Conservation (phyloP, 345 rosid genomes). For the Turritis glabra region DNA sequence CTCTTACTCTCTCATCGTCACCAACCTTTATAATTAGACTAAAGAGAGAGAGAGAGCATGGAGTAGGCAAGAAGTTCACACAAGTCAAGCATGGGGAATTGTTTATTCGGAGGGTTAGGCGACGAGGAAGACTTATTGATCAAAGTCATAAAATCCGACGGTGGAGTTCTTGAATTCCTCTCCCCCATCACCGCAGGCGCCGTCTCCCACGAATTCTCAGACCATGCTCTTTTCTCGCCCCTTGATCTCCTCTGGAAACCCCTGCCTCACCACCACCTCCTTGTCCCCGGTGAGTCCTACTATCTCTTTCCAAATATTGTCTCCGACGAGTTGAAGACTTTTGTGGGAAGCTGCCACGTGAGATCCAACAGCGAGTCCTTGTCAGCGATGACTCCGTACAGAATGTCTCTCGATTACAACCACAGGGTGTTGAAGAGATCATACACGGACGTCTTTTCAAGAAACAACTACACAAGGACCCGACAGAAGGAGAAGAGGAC, state of each 20-base stretch:
- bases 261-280: slow-evolving; percentile 49
- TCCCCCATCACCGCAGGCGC: slow-evolving; percentile 59
- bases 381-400: slow-evolving; percentile 48
- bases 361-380: slow-evolving; percentile 68
- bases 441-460: slow-evolving; percentile 59
- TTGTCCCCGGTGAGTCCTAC: slow-evolving; percentile 55
- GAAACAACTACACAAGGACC: slow-evolving; percentile 30
- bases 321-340: slow-evolving; percentile 27
- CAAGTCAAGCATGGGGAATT: slow-evolving; percentile 65
- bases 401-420: slow-evolving; percentile 65
- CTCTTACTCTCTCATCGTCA: slow-evolving; percentile 11
- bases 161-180: slow-evolving; percentile 63
- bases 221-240: slow-evolving; percentile 57
- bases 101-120: slow-evolving; percentile 73
- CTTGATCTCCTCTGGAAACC: slow-evolving; percentile 55
- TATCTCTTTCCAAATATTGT: slow-evolving; percentile 51
- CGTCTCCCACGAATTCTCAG: slow-evolving; percentile 59
- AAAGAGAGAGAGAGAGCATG: not conserved
- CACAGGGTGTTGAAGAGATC: slow-evolving; percentile 61
- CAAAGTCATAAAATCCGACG: slow-evolving; percentile 57
- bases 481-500: slow-evolving; percentile 24
- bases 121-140: slow-evolving; percentile 41
- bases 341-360: slow-evolving; percentile 55
- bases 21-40: slow-evolving; percentile 4
- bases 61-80: slow-evolving; percentile 1